Percentiles rank a stretch among this genome's conserved stretches.
Evolutionary conservation across 176 grass and related monocot species (phyloP).

Genomic region (Triticum dicoccoides): DNA sequence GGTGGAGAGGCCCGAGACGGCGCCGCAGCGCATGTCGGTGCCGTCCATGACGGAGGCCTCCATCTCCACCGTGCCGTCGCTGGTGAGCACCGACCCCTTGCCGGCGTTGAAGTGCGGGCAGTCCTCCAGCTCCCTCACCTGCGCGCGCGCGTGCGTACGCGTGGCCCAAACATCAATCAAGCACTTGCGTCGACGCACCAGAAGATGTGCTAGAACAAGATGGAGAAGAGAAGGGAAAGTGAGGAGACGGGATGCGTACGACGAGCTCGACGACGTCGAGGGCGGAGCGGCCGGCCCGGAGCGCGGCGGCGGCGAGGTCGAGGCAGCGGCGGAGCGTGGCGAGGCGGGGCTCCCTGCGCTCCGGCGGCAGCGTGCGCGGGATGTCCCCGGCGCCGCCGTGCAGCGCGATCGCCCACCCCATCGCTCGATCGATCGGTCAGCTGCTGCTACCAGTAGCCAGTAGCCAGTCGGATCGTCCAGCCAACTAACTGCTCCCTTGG

Average conservation of each 20-base stretch:
- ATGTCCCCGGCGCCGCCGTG: constrained; percentile 94
- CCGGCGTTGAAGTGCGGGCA: constrained; percentile 88
- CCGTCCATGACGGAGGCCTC: constrained; percentile 92
- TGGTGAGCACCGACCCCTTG: constrained; percentile 73
- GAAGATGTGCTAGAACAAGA: no score
- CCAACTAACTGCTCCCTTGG: no score
- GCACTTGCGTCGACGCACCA: no score
- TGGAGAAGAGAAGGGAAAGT: neutral
- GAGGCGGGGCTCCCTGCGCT: constrained; percentile 53
- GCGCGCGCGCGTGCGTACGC: neutral
- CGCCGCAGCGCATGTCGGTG: constrained; percentile 59
- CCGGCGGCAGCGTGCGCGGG: constrained; percentile 52
- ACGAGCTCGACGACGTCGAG: constrained; percentile 87
- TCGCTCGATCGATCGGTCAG: neutral
- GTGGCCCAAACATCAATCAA: no score
- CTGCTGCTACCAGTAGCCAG: neutral
- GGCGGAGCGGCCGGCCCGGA: constrained; percentile 49
- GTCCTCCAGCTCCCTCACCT: constrained; percentile 86
- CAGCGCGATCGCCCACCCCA: constrained; percentile 88
- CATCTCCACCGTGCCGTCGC: constrained; percentile 78
- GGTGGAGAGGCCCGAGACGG: constrained; percentile 65
- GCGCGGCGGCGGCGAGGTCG: constrained; percentile 54
- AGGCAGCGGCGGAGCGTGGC: constrained; percentile 72
- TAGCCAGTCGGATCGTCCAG: no score
- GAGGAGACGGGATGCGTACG: constrained; percentile 8